Percentiles rank a stretch among this genome's conserved stretches.
phyloP scores from a whole-genome alignment of 1,139 yeast species.

The Petasospora rhodanensis region DNA sequence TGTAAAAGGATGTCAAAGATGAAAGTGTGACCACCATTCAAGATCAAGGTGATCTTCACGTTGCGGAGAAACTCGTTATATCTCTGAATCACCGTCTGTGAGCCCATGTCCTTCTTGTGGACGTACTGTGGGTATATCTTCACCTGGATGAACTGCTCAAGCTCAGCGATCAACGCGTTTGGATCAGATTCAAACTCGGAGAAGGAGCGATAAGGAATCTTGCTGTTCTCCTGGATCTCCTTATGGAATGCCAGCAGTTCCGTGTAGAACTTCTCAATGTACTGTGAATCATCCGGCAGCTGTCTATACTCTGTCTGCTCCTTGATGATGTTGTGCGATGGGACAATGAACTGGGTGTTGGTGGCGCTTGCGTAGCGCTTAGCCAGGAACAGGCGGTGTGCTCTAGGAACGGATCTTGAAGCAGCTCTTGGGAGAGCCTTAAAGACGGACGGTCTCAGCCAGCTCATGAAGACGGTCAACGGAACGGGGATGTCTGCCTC shows the following conservation, averaged over 20 bases:
- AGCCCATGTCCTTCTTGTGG: conserved; percentile 19
- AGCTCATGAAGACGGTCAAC: too few species aligned
- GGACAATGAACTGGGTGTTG: conserved; percentile 15
- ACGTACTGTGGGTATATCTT: conserved; percentile 25
- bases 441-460: too few species aligned
- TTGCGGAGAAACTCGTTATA: conserved; percentile 37
- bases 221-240: conserved; percentile 23
- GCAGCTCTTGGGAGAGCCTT: too few species aligned
- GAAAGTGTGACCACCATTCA: conserved; percentile 44
- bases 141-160: conserved; percentile 27
- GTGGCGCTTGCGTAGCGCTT: conserved; percentile 6
- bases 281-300: conserved; percentile 45
- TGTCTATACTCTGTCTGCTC: conserved; percentile 34
- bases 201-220: conserved; percentile 28
- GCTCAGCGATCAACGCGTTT: conserved; percentile 21
- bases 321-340: conserved; percentile 19
- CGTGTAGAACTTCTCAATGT: conserved; percentile 39
- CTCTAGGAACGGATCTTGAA: too few species aligned
- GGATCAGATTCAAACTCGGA: conserved; percentile 30
- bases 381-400: too few species aligned
- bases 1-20: conserved; percentile 36
- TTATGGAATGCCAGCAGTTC: conserved; percentile 33
- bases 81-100: conserved; percentile 20
- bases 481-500: too few species aligned
- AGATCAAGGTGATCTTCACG: conserved; percentile 33